Percentiles rank a stretch among this genome's conserved stretches.
phyloP scores from a whole-genome alignment of 2,329 filamentous ascomycete species.

The Trichoderma cornu-damae region DNA sequence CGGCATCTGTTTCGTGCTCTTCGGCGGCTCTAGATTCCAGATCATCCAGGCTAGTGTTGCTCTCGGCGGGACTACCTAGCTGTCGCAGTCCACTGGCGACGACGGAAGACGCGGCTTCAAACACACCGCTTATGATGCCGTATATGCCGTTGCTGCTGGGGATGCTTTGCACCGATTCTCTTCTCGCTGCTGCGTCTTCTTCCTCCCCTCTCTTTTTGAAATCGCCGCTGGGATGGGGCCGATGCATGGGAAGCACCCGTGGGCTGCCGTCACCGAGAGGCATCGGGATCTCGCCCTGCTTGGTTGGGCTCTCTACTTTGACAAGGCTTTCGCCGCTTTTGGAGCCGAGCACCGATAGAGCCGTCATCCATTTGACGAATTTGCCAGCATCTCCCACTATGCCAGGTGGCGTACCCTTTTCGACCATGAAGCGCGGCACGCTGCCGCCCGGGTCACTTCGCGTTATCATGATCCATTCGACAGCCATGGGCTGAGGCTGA shows the following conservation, averaged over 20 bases:
- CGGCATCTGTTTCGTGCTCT: constrained; percentile 26
- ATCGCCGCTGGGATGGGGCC: constrained; percentile 24
- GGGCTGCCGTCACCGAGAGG: constrained; percentile 2
- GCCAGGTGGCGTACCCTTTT: constrained; percentile 75
- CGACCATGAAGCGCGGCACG: constrained; percentile 87
- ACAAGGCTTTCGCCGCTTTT: constrained; percentile 16
- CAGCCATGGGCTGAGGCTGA: constrained; percentile 36
- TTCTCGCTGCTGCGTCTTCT: constrained; percentile 28
- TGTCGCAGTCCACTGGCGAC: constrained; percentile 37
- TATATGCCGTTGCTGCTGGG: constrained; percentile 47
- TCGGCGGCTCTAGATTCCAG: constrained; percentile 24
- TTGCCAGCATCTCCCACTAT: constrained; percentile 76
- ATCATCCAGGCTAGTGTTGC: constrained; percentile 27
- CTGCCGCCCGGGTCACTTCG: constrained; percentile 83
- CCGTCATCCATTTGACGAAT: constrained; percentile 68
- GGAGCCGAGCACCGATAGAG: constrained; percentile 37
- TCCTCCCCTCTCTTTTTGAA: constrained; percentile 27
- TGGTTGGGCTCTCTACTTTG: background rate
- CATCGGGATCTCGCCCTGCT: background rate
- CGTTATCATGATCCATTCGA: constrained; percentile 94
- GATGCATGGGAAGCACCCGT: constrained; percentile 14
- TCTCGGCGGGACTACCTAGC: constrained; percentile 27
- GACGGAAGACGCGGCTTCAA: constrained; percentile 46
- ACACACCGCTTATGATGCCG: constrained; percentile 50
- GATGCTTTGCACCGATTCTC: constrained; percentile 29